Percentiles rank a stretch among this genome's conserved stretches.
phyloP scores from a whole-genome alignment of 2,329 filamentous ascomycete species.

The Thelonectria blattea region DNA sequence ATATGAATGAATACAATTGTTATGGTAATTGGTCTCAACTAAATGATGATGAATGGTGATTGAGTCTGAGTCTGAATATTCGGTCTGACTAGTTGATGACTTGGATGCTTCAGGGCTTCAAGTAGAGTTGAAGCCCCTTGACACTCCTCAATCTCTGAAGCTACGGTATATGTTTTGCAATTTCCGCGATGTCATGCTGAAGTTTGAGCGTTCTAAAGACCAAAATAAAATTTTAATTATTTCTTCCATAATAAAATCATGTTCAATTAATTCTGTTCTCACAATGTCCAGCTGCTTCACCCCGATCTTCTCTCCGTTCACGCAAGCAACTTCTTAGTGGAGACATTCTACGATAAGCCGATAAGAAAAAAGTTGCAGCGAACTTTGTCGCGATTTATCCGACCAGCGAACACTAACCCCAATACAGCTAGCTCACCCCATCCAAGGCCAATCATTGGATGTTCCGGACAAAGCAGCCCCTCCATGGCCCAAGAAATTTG shows the following conservation, averaged over 20 bases:
- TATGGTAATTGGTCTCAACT: no score
- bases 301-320: background rate
- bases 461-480: conserved; percentile 34
- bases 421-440: fast-evolving
- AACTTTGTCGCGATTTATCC: conserved; percentile 31
- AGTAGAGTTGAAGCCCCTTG: no score
- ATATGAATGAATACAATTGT: conserved; percentile 19
- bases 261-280: background rate
- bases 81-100: background rate
- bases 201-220: no score
- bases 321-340: conserved; percentile 11
- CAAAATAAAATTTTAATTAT: no score
- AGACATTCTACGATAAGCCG: conserved; percentile 28
- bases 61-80: background rate
- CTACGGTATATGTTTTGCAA: no score
- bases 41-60: no score
- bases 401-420: background rate
- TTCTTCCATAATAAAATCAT: background rate
- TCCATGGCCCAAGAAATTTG: conserved; percentile 37
- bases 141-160: no score
- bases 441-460: conserved; percentile 20
- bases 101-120: no score
- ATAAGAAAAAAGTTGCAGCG: conserved; percentile 33
- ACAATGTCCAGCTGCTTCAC: background rate
- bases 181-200: no score